A percentile compares a stretch with the other conserved stretches of the same genome.
These are phyloP conservation scores for Thamnidium elegans DNA, from an alignment of 192 early-diverging fungal genomes.

Conservation along the genomic window DNA sequence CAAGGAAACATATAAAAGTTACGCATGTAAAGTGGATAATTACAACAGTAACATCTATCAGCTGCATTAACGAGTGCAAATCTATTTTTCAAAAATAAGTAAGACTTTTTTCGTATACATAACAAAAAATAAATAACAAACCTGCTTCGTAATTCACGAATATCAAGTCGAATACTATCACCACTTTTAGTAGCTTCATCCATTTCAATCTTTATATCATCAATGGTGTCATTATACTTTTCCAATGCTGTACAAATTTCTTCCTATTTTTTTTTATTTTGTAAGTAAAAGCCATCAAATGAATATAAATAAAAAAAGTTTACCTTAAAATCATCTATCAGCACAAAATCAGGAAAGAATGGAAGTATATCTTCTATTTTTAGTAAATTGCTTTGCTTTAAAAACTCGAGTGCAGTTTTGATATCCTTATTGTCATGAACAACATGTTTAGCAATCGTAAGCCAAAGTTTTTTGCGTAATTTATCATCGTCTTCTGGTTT, in stretches of 20 bases:
- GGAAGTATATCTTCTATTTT: slow-evolving; percentile 96
- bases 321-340: slow-evolving; percentile 95
- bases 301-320: no score
- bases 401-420: slow-evolving; percentile 80
- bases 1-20: slow-evolving; percentile 97
- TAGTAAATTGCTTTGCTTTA: slow-evolving; percentile 75
- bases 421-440: slow-evolving; percentile 84
- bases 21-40: slow-evolving; percentile 72
- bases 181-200: slow-evolving; percentile 92
- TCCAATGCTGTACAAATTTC: slow-evolving; percentile 91
- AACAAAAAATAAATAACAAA: neutral
- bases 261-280: slow-evolving; percentile 39
- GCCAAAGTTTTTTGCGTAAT: slow-evolving; percentile 85
- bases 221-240: slow-evolving; percentile 88
- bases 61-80: slow-evolving; percentile 63
- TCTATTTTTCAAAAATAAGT: slow-evolving; percentile 26
- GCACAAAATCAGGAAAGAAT: slow-evolving; percentile 95
- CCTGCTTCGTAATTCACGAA: slow-evolving; percentile 73
- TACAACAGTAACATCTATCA: slow-evolving; percentile 80
- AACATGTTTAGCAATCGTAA: slow-evolving; percentile 90
- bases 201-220: slow-evolving; percentile 88
- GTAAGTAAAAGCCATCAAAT: no score
- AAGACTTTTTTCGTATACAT: neutral
- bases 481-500: slow-evolving; percentile 84
- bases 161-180: slow-evolving; percentile 90